phyloP scores from a whole-genome alignment of 2,329 filamentous ascomycete genomes.

The Cladophialophora immunda region DNA sequence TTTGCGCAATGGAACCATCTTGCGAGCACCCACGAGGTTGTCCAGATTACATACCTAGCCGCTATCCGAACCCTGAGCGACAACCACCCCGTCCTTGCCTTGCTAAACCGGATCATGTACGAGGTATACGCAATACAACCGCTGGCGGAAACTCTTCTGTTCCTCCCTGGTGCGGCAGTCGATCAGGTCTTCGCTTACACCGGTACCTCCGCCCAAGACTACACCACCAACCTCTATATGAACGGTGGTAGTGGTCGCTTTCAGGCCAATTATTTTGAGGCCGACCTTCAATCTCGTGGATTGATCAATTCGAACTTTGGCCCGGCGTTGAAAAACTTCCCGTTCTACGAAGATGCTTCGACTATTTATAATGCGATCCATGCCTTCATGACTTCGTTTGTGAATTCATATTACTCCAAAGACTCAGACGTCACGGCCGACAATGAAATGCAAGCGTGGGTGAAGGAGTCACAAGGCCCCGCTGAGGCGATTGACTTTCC shows the following conservation, averaged over 20 bases:
- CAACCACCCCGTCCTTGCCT: slow-evolving; percentile 23
- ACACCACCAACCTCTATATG: slow-evolving; percentile 22
- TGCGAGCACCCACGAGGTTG: slow-evolving; percentile 29
- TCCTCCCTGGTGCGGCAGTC: slow-evolving; percentile 24
- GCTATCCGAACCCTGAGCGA: slow-evolving; percentile 27
- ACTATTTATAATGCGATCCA: slow-evolving; percentile 23
- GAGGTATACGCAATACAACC: slow-evolving; percentile 26
- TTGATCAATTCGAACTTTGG: slow-evolving; percentile 27
- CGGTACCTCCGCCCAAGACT: slow-evolving; percentile 20
- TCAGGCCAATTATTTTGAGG: slow-evolving; percentile 24
- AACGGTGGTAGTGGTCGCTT: slow-evolving; percentile 25
- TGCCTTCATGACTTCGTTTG: slow-evolving; percentile 26
- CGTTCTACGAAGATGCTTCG: slow-evolving; percentile 28
- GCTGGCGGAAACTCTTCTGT: slow-evolving; percentile 22
- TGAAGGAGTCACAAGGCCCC: slow-evolving; percentile 21
- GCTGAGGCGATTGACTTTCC: slow-evolving; percentile 28
- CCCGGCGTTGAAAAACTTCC: slow-evolving; percentile 23
- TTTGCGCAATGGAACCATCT: slow-evolving; percentile 28
- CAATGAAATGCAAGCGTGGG: slow-evolving; percentile 25
- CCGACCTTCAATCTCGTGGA: slow-evolving; percentile 21
- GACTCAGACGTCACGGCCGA: slow-evolving; percentile 24
- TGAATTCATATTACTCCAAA: slow-evolving; percentile 23
- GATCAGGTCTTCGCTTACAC: slow-evolving; percentile 28
- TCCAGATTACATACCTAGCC: slow-evolving; percentile 25
- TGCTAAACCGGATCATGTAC: slow-evolving; percentile 26